Base-by-base conservation (phyloP, 2,329 filamentous ascomycete genomes). In the Arthroderma uncinatum region DNA sequence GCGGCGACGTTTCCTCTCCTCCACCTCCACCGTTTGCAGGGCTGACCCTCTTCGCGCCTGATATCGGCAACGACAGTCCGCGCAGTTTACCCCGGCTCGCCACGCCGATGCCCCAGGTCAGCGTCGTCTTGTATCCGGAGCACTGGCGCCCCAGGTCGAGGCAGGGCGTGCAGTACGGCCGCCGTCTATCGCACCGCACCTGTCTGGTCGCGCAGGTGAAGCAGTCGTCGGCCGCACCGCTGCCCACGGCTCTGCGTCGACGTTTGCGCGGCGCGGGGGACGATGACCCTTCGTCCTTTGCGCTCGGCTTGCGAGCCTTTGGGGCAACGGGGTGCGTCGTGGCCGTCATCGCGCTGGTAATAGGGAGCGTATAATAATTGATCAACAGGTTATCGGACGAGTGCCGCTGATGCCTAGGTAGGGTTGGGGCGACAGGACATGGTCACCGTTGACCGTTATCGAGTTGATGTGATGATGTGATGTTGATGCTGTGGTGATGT, bases 31-130 rank as follows among this genome's bases (percentile, higher is more conserved):
- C 64, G 63, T 61, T 28, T 60, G 62, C 36, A 65, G 66, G 44
- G 65, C 63, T 67, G 55, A 73, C 71, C 42, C 68, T 65, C 50
- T 72, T 68, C 14, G 73, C 72, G 55, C 77, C 78, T 39, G 78
- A 76, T 54, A 85, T 74, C 8, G 83, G 83, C 58, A 95, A 77
- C 57, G 91, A 91, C 64, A 96, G 78, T 39, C 92, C 92, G 61
- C 92, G 83, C 62, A 97, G 83, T 77, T 97, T 97, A 68, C 92
- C 92, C 67, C 92, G 85, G 73, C 91, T 96, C 57, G 92, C 92
- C 59, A 97, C 92, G 54, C 92, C 92, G 52, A 96, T 89, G 42
- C 90, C 90, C 92, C 92, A 97, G 50, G 92, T 97, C 73, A 97
- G 79, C 65, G 92, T 91, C 14, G 92, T 97, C 76, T 94, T 94